Percentiles rank a stretch among this genome's conserved stretches.
Evolutionary conservation across 345 rosid species (phyloP).

Genomic region (Citrus trifoliata): DNA sequence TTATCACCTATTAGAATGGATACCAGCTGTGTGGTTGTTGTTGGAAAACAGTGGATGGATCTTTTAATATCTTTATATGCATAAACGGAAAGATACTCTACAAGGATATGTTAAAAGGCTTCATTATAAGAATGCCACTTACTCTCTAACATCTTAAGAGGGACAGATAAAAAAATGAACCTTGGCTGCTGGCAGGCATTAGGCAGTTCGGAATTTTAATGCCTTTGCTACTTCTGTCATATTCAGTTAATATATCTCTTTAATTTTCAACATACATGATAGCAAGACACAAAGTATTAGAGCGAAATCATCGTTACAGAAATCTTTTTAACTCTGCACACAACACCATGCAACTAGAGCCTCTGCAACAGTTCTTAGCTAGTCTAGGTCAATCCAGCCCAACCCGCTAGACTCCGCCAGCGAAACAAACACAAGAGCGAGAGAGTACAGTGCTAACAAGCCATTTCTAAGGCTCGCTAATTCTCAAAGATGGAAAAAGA

Average conservation of each 20-base stretch:
- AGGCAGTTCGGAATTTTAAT: too few relatives aligned
- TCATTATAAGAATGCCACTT: too few relatives aligned
- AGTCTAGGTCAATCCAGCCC: neutral
- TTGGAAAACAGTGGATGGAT: too few relatives aligned
- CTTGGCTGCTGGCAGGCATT: too few relatives aligned
- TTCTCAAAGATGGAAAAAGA: conserved; percentile 29
- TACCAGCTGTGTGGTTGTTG: too few relatives aligned
- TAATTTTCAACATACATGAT: neutral
- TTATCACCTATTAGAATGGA: too few relatives aligned
- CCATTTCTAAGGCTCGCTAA: neutral
- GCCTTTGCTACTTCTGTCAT: neutral
- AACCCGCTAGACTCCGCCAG: neutral
- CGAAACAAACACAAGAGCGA: neutral
- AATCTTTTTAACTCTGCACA: neutral
- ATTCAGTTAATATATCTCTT: neutral
- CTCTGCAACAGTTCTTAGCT: neutral
- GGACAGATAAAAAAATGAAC: too few relatives aligned
- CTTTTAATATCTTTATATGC: too few relatives aligned
- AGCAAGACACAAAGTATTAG: neutral
- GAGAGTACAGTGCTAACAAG: neutral
- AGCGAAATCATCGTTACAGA: neutral
- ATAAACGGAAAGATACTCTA: too few relatives aligned
- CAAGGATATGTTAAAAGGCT: too few relatives aligned
- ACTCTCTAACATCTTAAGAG: too few relatives aligned
- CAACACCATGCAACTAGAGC: neutral